Conservation (phyloP, 2,329 filamentous ascomycete species). For the Fusarium sp. region DNA sequence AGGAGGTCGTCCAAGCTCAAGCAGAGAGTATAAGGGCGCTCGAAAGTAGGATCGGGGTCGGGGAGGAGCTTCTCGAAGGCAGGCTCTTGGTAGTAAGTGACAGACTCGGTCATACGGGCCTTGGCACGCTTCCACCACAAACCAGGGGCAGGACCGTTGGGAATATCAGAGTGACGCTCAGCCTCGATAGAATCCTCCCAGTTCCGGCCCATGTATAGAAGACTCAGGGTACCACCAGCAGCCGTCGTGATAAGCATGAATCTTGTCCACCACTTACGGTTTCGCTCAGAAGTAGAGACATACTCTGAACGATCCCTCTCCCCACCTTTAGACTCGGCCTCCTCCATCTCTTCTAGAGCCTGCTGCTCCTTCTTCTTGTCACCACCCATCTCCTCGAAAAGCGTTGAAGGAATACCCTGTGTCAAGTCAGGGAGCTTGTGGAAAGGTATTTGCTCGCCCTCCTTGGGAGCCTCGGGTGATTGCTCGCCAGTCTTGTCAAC, state of each 20-base stretch:
- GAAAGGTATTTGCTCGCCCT: constrained; percentile 62
- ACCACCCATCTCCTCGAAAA: constrained; percentile 78
- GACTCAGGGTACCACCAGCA: constrained; percentile 66
- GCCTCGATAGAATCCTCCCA: constrained; percentile 88
- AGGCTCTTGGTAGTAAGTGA: constrained; percentile 95
- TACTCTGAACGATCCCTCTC: constrained; percentile 73
- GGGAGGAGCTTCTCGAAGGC: constrained; percentile 94
- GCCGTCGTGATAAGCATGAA: constrained; percentile 76
- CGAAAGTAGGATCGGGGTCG: constrained; percentile 80
- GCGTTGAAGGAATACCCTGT: constrained; percentile 92
- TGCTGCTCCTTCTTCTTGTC: constrained; percentile 52
- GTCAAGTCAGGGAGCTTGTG: constrained; percentile 88
- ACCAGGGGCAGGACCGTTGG: constrained; percentile 80
- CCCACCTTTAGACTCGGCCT: constrained; percentile 51
- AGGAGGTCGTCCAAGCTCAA: constrained; percentile 93
- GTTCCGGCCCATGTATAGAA: constrained; percentile 85
- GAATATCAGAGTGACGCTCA: constrained; percentile 74
- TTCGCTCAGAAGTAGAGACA: constrained; percentile 88
- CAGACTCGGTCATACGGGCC: constrained; percentile 78
- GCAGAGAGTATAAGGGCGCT: constrained; percentile 91
- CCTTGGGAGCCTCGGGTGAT: constrained; percentile 48
- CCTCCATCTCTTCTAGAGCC: constrained; percentile 54
- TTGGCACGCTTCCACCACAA: constrained; percentile 85
- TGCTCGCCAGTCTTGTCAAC: constrained; percentile 41
- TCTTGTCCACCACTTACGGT: constrained; percentile 80